These are phyloP conservation scores for Acanthochlamys bracteata DNA, from an alignment of 106 monocot genomes.

Conservation along the genomic window DNA sequence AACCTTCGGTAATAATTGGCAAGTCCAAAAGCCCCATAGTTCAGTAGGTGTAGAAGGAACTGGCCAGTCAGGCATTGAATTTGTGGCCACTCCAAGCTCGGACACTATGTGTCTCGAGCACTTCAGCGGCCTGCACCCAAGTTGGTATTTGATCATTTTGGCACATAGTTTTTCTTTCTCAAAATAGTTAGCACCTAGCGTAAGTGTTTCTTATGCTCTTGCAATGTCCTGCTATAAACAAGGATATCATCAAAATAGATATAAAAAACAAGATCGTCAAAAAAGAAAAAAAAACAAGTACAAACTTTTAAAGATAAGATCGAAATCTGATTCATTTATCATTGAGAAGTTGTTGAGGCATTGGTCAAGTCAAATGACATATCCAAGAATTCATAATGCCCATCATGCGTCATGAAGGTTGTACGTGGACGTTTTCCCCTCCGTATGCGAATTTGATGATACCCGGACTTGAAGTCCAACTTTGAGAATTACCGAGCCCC, in stretches of 20 bases:
- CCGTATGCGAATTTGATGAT: conserved; percentile 7
- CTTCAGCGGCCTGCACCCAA: neutral
- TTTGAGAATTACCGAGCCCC: conserved; percentile 2
- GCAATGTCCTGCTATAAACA: neutral
- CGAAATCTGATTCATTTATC: neutral
- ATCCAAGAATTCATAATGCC: neutral
- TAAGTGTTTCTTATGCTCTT: neutral
- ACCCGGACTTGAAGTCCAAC: conserved; percentile 5
- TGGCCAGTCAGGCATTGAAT: neutral
- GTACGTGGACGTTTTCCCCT: neutral
- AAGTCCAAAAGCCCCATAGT: neutral
- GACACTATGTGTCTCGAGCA: neutral
- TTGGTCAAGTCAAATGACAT: conserved; percentile 1
- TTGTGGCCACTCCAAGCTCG: neutral
- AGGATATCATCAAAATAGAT: conserved; percentile 11
- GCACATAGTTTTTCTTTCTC: neutral
- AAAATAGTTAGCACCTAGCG: too few species aligned
- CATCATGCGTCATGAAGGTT: neutral
- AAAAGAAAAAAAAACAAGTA: neutral
- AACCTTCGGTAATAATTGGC: neutral
- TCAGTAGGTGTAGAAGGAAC: neutral
- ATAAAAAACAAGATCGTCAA: too few species aligned
- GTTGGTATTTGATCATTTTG: neutral
- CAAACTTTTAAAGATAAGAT: neutral
- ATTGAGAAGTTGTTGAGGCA: neutral